Percentiles rank a stretch among this genome's conserved stretches.
These are phyloP conservation scores for Apiotrichum mycotoxinovorans DNA, from an alignment of 1,284 basidiomycete genomes.

Conservation along the genomic window DNA sequence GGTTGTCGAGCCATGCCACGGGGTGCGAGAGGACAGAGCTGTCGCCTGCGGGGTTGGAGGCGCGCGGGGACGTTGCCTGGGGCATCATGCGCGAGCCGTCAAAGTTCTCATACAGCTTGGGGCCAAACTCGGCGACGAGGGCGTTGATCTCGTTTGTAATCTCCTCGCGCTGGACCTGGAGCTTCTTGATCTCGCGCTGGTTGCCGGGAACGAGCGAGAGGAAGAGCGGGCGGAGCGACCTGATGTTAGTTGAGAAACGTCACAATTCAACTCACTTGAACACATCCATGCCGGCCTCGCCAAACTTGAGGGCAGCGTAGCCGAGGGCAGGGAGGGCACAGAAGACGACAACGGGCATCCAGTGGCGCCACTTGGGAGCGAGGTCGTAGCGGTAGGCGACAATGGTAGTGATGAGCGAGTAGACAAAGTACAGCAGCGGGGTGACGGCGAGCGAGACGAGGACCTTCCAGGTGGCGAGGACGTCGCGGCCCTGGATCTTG, in stretches of 20 bases:
- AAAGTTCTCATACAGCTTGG: constrained; percentile 83
- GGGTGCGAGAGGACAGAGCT: constrained; percentile 48
- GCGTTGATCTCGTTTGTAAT: constrained; percentile 83
- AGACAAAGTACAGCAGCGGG: constrained; percentile 80
- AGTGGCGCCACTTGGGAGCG: constrained; percentile 60
- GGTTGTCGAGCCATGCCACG: constrained; percentile 50
- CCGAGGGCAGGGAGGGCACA: constrained; percentile 80
- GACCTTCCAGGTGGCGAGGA: constrained; percentile 97
- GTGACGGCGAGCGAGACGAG: constrained; percentile 88
- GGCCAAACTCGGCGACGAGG: constrained; percentile 84
- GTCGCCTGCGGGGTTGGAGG: constrained; percentile 24
- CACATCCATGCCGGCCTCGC: constrained; percentile 97
- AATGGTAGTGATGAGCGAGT: constrained; percentile 74
- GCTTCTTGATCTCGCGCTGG: constrained; percentile 72
- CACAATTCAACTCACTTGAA: constrained; percentile 65
- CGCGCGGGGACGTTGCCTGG: constrained; percentile 72
- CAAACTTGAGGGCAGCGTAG: constrained; percentile 94
- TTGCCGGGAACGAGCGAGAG: constrained; percentile 89
- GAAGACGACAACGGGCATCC: constrained; percentile 77
- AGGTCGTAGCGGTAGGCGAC: constrained; percentile 68
- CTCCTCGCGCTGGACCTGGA: constrained; percentile 73
- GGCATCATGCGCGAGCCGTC: constrained; percentile 79
- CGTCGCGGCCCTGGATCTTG: constrained; percentile 92
- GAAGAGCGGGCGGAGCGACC: constrained; percentile 86
- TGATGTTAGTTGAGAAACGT: constrained; percentile 40